These are phyloP conservation scores for Nigrospora sphaerica DNA, from an alignment of 2,329 filamentous ascomycete species.

Conservation along the genomic window DNA sequence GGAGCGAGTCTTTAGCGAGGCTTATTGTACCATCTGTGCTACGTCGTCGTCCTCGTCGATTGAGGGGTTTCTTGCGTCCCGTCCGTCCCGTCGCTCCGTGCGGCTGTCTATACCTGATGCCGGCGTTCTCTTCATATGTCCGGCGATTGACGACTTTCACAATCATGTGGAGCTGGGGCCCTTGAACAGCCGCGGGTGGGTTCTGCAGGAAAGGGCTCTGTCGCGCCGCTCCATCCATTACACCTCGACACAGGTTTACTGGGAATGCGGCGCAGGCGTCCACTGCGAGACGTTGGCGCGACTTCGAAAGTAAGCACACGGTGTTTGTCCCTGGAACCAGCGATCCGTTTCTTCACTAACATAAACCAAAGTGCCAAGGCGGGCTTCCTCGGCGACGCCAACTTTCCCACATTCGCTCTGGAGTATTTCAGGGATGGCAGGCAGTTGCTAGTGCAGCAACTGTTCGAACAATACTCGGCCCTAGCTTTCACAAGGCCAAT, in stretches of 20 bases:
- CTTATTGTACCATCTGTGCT: too few species aligned
- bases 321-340: too few species aligned
- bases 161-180: conserved; percentile 10
- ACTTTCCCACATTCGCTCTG: conserved; percentile 8
- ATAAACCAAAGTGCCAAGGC: conserved; percentile 10
- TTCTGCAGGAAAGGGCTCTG: conserved; percentile 18
- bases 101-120: too few species aligned
- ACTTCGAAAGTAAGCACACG: conserved; percentile 5
- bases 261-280: conserved; percentile 12
- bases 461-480: conserved; percentile 10
- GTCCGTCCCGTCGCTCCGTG: too few species aligned
- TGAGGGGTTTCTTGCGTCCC: too few species aligned
- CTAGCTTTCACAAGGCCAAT: conserved; percentile 6
- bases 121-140: neutral
- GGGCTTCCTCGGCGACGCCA: conserved; percentile 6
- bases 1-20: too few species aligned
- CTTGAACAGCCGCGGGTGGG: conserved; percentile 17
- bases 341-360: too few species aligned
- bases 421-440: conserved; percentile 9
- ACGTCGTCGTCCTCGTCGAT: too few species aligned
- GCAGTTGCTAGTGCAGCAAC: conserved; percentile 7
- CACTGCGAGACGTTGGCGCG: conserved; percentile 4
- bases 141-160: conserved; percentile 13
- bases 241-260: conserved; percentile 17
- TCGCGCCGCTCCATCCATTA: conserved; percentile 19